Conservation (phyloP, 2,329 filamentous ascomycete genomes). For the Ophiocordyceps robertsii region DNA sequence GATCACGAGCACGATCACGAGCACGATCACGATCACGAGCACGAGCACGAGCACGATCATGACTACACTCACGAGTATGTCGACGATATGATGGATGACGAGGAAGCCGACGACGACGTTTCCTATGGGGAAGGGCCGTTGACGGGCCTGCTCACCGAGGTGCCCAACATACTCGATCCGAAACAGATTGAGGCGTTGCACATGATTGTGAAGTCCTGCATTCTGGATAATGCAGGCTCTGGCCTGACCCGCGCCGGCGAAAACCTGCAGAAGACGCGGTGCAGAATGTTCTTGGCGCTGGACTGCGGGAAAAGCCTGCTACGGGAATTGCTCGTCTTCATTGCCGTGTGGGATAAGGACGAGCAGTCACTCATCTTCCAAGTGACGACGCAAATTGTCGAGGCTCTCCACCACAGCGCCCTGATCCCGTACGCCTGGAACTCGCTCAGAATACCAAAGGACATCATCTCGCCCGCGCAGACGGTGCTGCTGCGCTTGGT, state of each 20-base stretch:
- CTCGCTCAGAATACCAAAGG: constrained; percentile 80
- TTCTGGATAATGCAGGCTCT: constrained; percentile 68
- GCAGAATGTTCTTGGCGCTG: constrained; percentile 76
- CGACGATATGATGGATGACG: constrained; percentile 48
- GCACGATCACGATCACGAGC: constrained; percentile 15
- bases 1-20: constrained; percentile 12
- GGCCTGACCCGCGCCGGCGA: constrained; percentile 53
- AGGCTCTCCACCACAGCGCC: constrained; percentile 79
- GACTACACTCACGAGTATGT: constrained; percentile 31
- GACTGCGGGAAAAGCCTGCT: constrained; percentile 84
- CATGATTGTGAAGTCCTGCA: constrained; percentile 94
- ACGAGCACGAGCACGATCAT: constrained; percentile 20
- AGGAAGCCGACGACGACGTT: constrained; percentile 60
- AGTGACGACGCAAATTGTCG: constrained; percentile 90
- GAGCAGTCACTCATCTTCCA: constrained; percentile 93
- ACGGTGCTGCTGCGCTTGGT: constrained; percentile 84
- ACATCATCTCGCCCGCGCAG: constrained; percentile 91
- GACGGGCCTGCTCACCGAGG: constrained; percentile 78
- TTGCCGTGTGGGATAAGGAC: constrained; percentile 90
- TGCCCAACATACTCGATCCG: constrained; percentile 85
- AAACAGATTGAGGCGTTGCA: constrained; percentile 92
- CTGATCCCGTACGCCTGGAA: constrained; percentile 88
- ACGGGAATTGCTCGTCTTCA: constrained; percentile 85
- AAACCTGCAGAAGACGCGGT: constrained; percentile 81
- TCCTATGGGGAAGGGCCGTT: constrained; percentile 68